Evolutionary conservation across 78 protist species (phyloP).

Genomic region (Monocercomonoides exilis): DNA sequence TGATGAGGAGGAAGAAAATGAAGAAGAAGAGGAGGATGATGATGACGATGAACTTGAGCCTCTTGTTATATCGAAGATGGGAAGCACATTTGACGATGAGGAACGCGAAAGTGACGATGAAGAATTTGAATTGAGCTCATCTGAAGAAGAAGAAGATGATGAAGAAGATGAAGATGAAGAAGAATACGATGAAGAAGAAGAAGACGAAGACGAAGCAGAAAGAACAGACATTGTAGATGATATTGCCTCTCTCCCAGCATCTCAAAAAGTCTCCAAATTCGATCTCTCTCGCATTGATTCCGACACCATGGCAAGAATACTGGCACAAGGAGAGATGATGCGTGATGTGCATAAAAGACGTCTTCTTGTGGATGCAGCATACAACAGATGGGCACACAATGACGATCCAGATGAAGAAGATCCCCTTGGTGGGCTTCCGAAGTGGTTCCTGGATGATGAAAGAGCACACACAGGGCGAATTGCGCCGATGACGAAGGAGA

Average conservation of each 20-base stretch:
- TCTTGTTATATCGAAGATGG: background rate
- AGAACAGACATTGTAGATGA: background rate
- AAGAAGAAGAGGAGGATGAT: background rate
- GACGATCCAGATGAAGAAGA: too few species aligned
- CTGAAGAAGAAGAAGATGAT: background rate
- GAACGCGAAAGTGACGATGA: background rate
- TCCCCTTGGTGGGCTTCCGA: conserved; percentile 56
- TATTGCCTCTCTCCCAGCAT: background rate
- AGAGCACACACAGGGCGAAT: conserved; percentile 5
- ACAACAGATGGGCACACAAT: conserved; percentile 56
- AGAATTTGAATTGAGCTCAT: too few species aligned
- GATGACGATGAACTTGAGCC: background rate
- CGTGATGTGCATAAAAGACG: conserved; percentile 36
- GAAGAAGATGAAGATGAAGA: background rate
- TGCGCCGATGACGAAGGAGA: conserved; percentile 59
- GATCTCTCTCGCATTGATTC: background rate
- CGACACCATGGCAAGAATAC: conserved; percentile 15
- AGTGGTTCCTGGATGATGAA: conserved; percentile 62
- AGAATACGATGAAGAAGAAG: background rate
- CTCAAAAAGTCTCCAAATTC: conserved; percentile 28
- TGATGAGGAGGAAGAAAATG: background rate
- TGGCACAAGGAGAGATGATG: conserved; percentile 61
- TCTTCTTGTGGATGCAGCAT: conserved; percentile 58
- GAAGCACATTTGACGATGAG: background rate
- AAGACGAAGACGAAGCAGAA: background rate